These are phyloP conservation scores for Calycina herbarum DNA, from an alignment of 2,329 filamentous ascomycete species.

Conservation along the genomic window DNA sequence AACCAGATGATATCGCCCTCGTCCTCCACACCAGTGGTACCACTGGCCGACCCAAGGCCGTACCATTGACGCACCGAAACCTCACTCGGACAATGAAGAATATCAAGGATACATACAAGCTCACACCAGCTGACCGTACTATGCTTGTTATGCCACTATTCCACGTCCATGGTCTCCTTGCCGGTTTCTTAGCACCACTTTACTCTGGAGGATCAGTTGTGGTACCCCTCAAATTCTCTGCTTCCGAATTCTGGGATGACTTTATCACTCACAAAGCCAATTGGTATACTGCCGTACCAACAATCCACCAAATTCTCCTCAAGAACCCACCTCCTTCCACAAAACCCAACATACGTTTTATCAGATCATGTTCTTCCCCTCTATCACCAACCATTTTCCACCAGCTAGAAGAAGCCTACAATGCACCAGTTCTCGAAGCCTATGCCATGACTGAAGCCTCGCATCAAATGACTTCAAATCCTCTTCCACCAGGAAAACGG, in stretches of 20 bases:
- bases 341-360: slow-evolving; percentile 76
- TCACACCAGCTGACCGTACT: slow-evolving; percentile 71
- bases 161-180: slow-evolving; percentile 86
- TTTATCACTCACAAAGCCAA: slow-evolving; percentile 74
- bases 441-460: slow-evolving; percentile 93
- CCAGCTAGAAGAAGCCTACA: slow-evolving; percentile 72
- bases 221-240: slow-evolving; percentile 77
- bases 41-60: slow-evolving; percentile 81
- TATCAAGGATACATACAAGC: slow-evolving; percentile 74
- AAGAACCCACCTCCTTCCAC: slow-evolving; percentile 69
- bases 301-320: slow-evolving; percentile 86
- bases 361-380: slow-evolving; percentile 83
- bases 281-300: slow-evolving; percentile 93
- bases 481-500: slow-evolving; percentile 67
- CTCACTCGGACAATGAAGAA: slow-evolving; percentile 81
- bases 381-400: slow-evolving; percentile 80
- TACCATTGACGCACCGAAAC: slow-evolving; percentile 79
- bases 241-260: slow-evolving; percentile 78
- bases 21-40: slow-evolving; percentile 84
- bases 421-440: slow-evolving; percentile 81
- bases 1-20: slow-evolving; percentile 77
- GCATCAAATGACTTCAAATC: slow-evolving; percentile 81
- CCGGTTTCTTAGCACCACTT: slow-evolving; percentile 77
- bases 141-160: slow-evolving; percentile 90
- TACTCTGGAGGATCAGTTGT: slow-evolving; percentile 76